Evolutionary conservation across 1,284 basidiomycete species (phyloP), one percentile per base, ranked within the genome.

Genomic region (Ustilago vetiveriae): DNA sequence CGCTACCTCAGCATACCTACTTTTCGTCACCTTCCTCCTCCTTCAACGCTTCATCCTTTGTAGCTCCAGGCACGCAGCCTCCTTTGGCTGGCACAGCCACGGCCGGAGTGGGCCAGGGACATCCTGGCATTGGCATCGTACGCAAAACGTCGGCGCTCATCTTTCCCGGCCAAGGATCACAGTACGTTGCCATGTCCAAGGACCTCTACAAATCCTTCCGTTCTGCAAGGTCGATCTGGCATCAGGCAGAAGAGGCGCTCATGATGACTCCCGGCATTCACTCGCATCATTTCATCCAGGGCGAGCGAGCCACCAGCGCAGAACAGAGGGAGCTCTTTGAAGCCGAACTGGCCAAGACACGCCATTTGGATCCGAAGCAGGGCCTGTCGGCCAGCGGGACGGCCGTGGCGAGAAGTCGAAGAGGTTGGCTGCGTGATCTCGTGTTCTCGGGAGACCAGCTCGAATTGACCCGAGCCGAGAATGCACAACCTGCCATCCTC

Each of bases 161-260:
- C 59, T 65, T 80, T 21, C 78, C 79, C 1, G 78, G 78, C 4
- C 78, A 78, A 40, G 80, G 79, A 6, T 79, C 77, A 1, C 78
- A 79, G 54, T 81, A 81, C 55, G 78, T 81, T 16, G 74, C 73
- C 57, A 80, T 82, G 80, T 72, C 76, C 11, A 67, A 70, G 19
- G 79, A 82, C 30, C 65, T 81, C 30, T 82, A 76, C 66, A 60
- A 74, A 17, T 27, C 59, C 10, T 82, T 74, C 46, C 58, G 69
- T n/a, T 55, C 74, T 6, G 78, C 79, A 4, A 58, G 80, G 2
- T 60, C 60, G 13, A 63, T 79, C 16, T 82, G 80, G 79, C 67
- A 75, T 24, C 64, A 73, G 40, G 78, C 79, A 2, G 79, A 82
- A 43, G 72, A 77, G 33, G 62, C 69, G n/a, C 67, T 82, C 17